These are phyloP conservation scores for Lodderomyces elongisporus DNA, from an alignment of 1,139 yeast genomes.

Conservation along the genomic window DNA sequence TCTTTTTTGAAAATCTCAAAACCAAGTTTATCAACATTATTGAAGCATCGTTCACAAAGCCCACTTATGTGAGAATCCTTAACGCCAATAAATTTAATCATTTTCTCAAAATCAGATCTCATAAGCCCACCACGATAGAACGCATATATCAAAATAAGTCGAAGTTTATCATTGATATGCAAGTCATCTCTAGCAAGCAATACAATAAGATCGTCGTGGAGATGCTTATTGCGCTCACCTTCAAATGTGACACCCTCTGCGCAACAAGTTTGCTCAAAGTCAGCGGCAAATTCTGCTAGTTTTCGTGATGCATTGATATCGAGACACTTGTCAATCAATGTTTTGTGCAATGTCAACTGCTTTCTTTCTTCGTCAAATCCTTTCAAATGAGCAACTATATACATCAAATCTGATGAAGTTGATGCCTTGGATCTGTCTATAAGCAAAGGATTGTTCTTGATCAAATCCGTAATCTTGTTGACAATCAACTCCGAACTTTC, in stretches of 20 bases:
- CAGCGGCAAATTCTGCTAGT: slow-evolving; percentile 58
- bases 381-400: slow-evolving; percentile 62
- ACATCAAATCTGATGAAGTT: slow-evolving; percentile 56
- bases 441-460: slow-evolving; percentile 67
- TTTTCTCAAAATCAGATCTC: slow-evolving; percentile 65
- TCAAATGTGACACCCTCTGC: slow-evolving; percentile 72
- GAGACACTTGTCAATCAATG: slow-evolving; percentile 55
- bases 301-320: slow-evolving; percentile 47
- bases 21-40: slow-evolving; percentile 64
- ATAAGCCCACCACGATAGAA: slow-evolving; percentile 81
- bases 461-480: slow-evolving; percentile 59
- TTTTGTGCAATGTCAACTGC: slow-evolving; percentile 54
- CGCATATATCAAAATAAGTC: slow-evolving; percentile 75
- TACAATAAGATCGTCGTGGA: slow-evolving; percentile 63
- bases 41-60: slow-evolving; percentile 47
- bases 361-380: slow-evolving; percentile 67
- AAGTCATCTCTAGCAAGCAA: slow-evolving; percentile 51
- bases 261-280: slow-evolving; percentile 68
- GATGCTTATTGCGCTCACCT: slow-evolving; percentile 57
- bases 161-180: slow-evolving; percentile 59
- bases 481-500: slow-evolving; percentile 66
- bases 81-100: slow-evolving; percentile 66
- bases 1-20: slow-evolving; percentile 54
- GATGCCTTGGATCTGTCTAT: slow-evolving; percentile 60
- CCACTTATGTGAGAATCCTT: slow-evolving; percentile 50